A percentile compares a stretch with the other conserved stretches of the same genome.
These are phyloP conservation scores for Agaricus subrufescens DNA, from an alignment of 768 basidiomycete genomes.

Conservation along the genomic window DNA sequence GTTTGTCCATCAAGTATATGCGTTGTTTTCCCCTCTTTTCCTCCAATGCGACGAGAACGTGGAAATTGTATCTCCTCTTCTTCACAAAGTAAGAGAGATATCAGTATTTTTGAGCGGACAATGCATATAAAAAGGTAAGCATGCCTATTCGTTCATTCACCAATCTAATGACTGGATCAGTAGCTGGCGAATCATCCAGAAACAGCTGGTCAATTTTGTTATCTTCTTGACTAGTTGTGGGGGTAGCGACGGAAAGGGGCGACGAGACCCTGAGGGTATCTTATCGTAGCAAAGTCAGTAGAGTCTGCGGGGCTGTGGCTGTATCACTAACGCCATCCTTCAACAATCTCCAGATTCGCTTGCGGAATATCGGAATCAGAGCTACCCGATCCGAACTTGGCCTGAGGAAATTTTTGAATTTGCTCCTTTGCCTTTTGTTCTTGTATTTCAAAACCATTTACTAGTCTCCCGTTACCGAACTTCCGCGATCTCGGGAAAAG, in stretches of 20 bases:
- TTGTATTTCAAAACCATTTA: neutral
- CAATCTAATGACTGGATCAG: conserved; percentile 33
- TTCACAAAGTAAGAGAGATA: neutral
- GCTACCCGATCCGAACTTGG: conserved; percentile 17
- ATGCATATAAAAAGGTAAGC: conserved; percentile 9
- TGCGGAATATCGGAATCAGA: conserved; percentile 39
- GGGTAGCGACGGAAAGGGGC: conserved; percentile 7
- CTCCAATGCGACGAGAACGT: conserved; percentile 43
- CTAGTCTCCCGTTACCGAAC: conserved; percentile 12
- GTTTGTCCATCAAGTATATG: conserved; percentile 25
- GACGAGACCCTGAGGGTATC: conserved; percentile 7
- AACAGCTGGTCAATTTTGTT: conserved; percentile 51
- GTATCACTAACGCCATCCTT: conserved; percentile 57
- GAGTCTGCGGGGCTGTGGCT: neutral
- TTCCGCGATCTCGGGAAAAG: conserved; percentile 39
- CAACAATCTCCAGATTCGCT: conserved; percentile 52
- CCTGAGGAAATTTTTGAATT: conserved; percentile 6
- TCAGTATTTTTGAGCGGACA: neutral
- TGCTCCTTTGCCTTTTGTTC: conserved; percentile 10
- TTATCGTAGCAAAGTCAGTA: neutral
- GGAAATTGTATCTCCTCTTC: conserved; percentile 53
- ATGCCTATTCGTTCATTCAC: conserved; percentile 49
- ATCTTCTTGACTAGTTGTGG: conserved; percentile 36
- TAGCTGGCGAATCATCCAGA: conserved; percentile 42
- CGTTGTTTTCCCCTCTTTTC: conserved; percentile 19